Evolutionary conservation across 176 grass and related monocot species (phyloP), one percentile per base, ranked within the genome.

Genomic region (Panicum miliaceum): DNA sequence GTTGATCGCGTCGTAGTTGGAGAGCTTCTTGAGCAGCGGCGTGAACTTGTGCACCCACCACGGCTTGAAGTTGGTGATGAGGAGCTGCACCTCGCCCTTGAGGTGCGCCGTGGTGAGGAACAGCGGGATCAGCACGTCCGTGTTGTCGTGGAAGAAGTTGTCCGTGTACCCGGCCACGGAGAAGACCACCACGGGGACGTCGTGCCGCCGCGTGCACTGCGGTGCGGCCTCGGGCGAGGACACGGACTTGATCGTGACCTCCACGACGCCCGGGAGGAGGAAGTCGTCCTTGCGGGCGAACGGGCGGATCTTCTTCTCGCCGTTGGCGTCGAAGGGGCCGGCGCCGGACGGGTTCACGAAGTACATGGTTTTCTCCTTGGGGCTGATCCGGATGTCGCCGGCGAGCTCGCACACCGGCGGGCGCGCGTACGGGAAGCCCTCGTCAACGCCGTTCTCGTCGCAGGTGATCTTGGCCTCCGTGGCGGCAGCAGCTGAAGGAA

Each of bases 91-190:
- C 73, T 97, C 90, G 25, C 94, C 94, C 6, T 88, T 78, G 13
- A 88, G 79, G 60, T 97, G 86, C 26, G 83, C 48, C 64, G 88
- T 50, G 4, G 88, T 89, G 19, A 97, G 83, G 90, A 97, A 97
- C 1, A 97, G 84, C 13, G 94, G 94, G 75, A 97, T 94, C 38
- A 97, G 69, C 53, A 97, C 90, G 80, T 97, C 94, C 7, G 94
- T 85, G 71, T 92, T 90, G 88, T 97, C 94, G 77, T 97, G 94
- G 86, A 97, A 97, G 86, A 97, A 90, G 89, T 97, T 97, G 27
- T 93, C 94, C 3, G 94, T 94, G 90, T 97, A 94, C 6, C 92
- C 94, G 15, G 92, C 88, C 26, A 90, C 82, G 7, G 94, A 97
- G 88, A 97, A 97, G 40, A 97, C 78, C 23, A 97, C 84, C 6